A percentile compares a stretch with the other conserved stretches of the same genome.
Evolutionary conservation across 352 stramenopile species (phyloP).

Genomic region (Globisporangium iwayamae): DNA sequence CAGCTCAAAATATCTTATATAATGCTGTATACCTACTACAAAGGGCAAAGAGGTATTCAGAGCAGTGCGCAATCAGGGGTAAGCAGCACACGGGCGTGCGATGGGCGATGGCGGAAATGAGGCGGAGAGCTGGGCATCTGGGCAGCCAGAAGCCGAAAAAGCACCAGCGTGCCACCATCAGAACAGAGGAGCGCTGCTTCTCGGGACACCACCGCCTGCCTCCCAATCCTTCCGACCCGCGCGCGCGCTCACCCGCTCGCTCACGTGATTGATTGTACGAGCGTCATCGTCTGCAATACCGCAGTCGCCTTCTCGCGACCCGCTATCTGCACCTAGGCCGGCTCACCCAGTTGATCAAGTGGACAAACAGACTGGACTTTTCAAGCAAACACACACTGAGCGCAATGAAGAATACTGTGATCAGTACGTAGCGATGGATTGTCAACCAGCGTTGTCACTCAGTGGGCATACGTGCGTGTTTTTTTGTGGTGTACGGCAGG

Average conservation of each 20-base stretch:
- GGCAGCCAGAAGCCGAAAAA: background rate
- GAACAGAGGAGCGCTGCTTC: background rate
- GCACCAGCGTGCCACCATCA: conserved; percentile 1
- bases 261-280: background rate
- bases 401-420: conserved; percentile 71
- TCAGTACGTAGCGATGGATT: conserved; percentile 41
- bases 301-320: background rate
- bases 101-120: background rate
- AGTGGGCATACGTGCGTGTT: background rate
- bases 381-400: background rate
- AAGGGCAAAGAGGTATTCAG: conserved; percentile 2
- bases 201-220: background rate
- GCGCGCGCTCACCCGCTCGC: no score
- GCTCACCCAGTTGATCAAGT: background rate
- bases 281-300: background rate
- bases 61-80: background rate
- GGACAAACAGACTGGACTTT: background rate
- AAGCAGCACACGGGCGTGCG: no score
- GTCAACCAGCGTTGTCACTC: background rate
- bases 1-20: no score
- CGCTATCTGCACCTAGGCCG: background rate
- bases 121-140: background rate
- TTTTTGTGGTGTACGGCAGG: background rate
- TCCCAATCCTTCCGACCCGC: background rate
- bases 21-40: background rate